Evolutionary conservation across 306 rosid species (phyloP).

Genomic region (Sindora glabra): DNA sequence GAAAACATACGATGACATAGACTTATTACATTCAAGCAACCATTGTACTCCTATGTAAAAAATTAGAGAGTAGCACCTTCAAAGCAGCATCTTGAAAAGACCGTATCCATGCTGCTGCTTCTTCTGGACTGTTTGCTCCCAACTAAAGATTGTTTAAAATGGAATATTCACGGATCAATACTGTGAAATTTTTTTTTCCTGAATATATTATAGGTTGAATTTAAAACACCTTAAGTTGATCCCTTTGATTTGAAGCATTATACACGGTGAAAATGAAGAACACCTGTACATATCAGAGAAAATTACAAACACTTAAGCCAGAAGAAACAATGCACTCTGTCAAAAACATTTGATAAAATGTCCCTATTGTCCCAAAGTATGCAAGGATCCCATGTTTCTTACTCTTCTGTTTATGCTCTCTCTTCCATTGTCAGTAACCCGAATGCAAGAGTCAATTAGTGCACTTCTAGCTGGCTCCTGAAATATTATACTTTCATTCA

Average conservation of each 20-base stretch:
- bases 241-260: conserved; percentile 58
- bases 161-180: conserved; percentile 7
- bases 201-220: background rate
- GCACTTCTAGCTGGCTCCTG: conserved; percentile 85
- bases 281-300: conserved; percentile 40
- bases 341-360: too few relatives aligned
- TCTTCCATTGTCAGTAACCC: conserved; percentile 76
- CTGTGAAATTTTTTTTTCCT: conserved; percentile 1
- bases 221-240: conserved; percentile 67
- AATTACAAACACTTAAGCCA: too few relatives aligned
- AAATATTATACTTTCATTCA: conserved; percentile 13
- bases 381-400: conserved; percentile 15
- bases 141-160: conserved; percentile 39
- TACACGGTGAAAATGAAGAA: conserved; percentile 62
- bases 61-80: conserved; percentile 42
- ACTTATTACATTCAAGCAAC: conserved; percentile 12
- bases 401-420: conserved; percentile 60
- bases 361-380: too few relatives aligned
- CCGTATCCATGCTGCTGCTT: conserved; percentile 81
- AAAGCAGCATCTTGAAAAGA: conserved; percentile 61
- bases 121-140: conserved; percentile 91
- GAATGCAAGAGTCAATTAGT: conserved; percentile 58
- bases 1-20: conserved; percentile 17
- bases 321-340: too few relatives aligned
- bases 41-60: background rate